phyloP scores from a whole-genome alignment of 768 basidiomycete genomes.

The Mycena olivaceomarginata region DNA sequence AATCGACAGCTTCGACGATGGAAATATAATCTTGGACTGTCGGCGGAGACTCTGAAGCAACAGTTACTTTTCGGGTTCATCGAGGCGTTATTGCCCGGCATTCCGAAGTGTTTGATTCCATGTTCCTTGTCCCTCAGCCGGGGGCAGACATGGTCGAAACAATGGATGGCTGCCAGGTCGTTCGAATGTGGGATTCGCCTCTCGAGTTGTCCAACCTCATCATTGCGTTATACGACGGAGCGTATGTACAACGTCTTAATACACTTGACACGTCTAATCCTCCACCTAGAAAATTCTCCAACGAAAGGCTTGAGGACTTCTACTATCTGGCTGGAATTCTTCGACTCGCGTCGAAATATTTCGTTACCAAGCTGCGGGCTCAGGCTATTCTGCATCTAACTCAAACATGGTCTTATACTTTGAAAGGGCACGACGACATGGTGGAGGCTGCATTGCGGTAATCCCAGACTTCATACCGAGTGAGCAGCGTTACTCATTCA shows the following conservation, averaged over 20 bases:
- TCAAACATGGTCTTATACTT: constrained; percentile 71
- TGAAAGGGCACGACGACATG: constrained; percentile 75
- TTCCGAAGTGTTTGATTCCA: constrained; percentile 74
- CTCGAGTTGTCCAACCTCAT: constrained; percentile 70
- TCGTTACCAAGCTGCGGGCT: constrained; percentile 69
- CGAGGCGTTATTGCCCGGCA: constrained; percentile 62
- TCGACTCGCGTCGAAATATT: constrained; percentile 77
- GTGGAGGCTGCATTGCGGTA: constrained; percentile 65
- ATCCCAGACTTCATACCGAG: neutral
- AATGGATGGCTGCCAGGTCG: constrained; percentile 69
- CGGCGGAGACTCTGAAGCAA: constrained; percentile 46
- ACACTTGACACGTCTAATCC: neutral
- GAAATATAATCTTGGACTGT: neutral
- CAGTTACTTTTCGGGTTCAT: constrained; percentile 73
- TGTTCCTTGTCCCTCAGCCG: constrained; percentile 71
- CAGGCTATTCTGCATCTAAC: constrained; percentile 70
- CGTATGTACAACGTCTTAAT: constrained; percentile 57
- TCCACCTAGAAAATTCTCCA: constrained; percentile 57
- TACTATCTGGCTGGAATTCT: constrained; percentile 74
- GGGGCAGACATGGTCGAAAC: constrained; percentile 53
- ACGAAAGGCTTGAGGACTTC: constrained; percentile 69
- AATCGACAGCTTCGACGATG: neutral
- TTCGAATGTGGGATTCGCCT: constrained; percentile 72
- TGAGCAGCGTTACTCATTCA: neutral
- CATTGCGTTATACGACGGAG: constrained; percentile 74